These are phyloP conservation scores for Phytophthora sansomeana DNA, from an alignment of 352 stramenopile genomes.

Conservation along the genomic window DNA sequence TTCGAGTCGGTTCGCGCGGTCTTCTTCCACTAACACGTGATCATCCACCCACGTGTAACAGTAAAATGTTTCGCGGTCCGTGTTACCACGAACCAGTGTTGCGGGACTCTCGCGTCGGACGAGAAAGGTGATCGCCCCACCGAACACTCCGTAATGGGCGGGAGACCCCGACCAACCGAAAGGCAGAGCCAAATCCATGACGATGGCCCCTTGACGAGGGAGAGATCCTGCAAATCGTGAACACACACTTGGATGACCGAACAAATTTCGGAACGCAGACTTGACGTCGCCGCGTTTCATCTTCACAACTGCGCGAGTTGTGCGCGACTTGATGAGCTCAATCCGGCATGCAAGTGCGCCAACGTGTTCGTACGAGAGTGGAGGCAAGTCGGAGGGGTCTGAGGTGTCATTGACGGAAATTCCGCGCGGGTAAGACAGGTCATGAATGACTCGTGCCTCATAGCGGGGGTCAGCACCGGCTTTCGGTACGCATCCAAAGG, in stretches of 20 bases:
- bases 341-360: too few relatives aligned
- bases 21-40: conserved; percentile 30
- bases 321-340: too few relatives aligned
- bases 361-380: too few relatives aligned
- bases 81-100: background rate
- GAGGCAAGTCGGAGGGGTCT: too few relatives aligned
- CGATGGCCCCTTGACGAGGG: background rate
- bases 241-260: background rate
- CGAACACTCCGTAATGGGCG: conserved; percentile 21
- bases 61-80: conserved; percentile 24
- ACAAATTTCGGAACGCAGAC: conserved; percentile 2
- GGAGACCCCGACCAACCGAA: conserved; percentile 33
- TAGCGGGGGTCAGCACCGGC: too few relatives aligned
- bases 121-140: conserved; percentile 25
- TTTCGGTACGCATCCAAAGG: too few relatives aligned
- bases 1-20: background rate
- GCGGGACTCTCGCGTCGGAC: conserved; percentile 15
- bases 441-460: too few relatives aligned
- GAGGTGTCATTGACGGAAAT: too few relatives aligned
- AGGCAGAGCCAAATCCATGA: conserved; percentile 16
- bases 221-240: background rate
- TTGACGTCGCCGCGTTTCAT: conserved; percentile 10
- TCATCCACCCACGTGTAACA: conserved; percentile 37
- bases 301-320: too few relatives aligned
- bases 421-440: too few relatives aligned